phyloP scores from a whole-genome alignment of 2,329 filamentous ascomycete genomes.

The Phoma sp. region DNA sequence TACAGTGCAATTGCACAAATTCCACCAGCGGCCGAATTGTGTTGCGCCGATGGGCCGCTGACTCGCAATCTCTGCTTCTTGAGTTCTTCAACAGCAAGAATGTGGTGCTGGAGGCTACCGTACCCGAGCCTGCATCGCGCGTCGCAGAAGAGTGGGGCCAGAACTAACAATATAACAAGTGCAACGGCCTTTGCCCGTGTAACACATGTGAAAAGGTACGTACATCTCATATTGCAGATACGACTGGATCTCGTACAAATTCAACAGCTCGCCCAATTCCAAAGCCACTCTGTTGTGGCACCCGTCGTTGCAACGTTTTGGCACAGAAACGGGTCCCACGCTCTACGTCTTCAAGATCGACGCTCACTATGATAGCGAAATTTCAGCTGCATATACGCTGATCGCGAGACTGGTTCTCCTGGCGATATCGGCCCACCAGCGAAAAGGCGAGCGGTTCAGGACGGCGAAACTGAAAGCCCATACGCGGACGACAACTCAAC shows the following conservation, averaged over 20 bases:
- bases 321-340: not conserved
- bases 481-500: constrained; percentile 28
- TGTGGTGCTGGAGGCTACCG: constrained; percentile 1
- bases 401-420: constrained; percentile 45
- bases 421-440: constrained; percentile 50
- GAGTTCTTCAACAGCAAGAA: not conserved
- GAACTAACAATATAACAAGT: constrained; percentile 52
- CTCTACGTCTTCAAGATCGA: not conserved
- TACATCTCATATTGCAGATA: not conserved
- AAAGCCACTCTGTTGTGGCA: not conserved
- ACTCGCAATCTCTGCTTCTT: not conserved
- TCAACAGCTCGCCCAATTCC: not conserved
- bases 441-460: constrained; percentile 38
- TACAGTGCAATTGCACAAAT: not conserved
- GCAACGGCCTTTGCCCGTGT: constrained; percentile 66
- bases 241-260: not conserved
- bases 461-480: constrained; percentile 25
- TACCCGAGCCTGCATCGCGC: not conserved
- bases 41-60: not conserved
- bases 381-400: constrained; percentile 50
- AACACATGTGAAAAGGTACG: constrained; percentile 64
- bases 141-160: constrained; percentile 7
- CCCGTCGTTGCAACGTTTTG: not conserved
- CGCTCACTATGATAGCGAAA: constrained; percentile 45
- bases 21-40: not conserved